Evolutionary conservation across 2,329 filamentous ascomycete genomes (phyloP).

Genomic region (Aureobasidium sp.): DNA sequence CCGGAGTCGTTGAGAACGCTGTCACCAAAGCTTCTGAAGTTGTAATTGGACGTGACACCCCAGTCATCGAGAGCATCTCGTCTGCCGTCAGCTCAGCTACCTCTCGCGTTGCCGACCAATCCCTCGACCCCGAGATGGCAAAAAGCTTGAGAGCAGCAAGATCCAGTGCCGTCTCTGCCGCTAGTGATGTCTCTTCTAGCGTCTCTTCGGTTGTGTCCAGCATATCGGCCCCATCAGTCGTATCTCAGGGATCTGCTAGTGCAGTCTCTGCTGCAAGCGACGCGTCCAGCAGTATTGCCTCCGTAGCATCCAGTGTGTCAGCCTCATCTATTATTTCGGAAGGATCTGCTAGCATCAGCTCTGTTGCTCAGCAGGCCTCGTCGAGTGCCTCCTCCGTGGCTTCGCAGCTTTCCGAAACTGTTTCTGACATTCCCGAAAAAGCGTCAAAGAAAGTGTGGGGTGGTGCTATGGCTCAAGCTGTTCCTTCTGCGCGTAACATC

Average conservation of each 20-base stretch:
- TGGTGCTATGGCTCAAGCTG: constrained; percentile 46
- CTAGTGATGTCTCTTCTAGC: constrained; percentile 19
- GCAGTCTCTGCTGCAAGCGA: neutral
- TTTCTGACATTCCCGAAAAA: constrained; percentile 22
- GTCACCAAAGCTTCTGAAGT: constrained; percentile 28
- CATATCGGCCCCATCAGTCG: constrained; percentile 17
- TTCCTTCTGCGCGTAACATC: constrained; percentile 42
- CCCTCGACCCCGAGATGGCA: constrained; percentile 25
- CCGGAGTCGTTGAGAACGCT: constrained; percentile 27
- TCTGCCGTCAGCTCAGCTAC: constrained; percentile 25
- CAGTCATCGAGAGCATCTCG: constrained; percentile 25
- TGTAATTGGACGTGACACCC: constrained; percentile 24
- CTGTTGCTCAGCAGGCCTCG: constrained; percentile 19
- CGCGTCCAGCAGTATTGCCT: constrained; percentile 21
- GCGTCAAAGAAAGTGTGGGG: constrained; percentile 44
- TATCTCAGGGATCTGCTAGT: constrained; percentile 20
- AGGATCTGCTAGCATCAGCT: constrained; percentile 17
- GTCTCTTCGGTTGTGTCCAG: constrained; percentile 25
- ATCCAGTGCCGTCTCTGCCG: constrained; percentile 14
- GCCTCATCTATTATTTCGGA: constrained; percentile 15
- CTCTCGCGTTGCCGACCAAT: constrained; percentile 5
- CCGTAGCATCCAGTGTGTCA: constrained; percentile 25
- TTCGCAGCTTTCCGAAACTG: constrained; percentile 28
- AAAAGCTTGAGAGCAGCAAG: constrained; percentile 30
- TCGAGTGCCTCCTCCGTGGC: constrained; percentile 24